Evolutionary conservation across 2,329 filamentous ascomycete species (phyloP).

Genomic region (Hyphodiscus sp.): DNA sequence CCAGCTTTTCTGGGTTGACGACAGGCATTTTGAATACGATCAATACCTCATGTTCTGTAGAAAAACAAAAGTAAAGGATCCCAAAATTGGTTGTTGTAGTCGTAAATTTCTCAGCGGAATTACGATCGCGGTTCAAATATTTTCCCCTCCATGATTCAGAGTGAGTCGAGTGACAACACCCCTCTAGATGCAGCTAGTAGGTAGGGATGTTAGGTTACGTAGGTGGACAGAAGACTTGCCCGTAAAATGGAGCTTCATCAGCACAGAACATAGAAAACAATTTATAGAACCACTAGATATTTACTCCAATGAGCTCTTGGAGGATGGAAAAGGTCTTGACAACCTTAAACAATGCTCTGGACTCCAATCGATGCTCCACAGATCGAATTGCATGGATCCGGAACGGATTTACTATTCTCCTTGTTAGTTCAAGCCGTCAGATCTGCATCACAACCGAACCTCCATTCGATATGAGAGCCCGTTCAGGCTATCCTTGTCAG

Average conservation of each 20-base stretch:
- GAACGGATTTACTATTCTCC: neutral
- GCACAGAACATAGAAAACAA: neutral
- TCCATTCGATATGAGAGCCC: neutral
- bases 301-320: neutral
- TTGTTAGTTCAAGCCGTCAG: neutral
- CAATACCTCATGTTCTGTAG: constrained; percentile 9
- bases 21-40: constrained; percentile 65
- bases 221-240: too few species aligned
- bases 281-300: neutral
- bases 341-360: neutral
- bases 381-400: neutral
- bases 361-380: neutral
- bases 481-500: neutral
- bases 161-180: too few species aligned
- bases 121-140: neutral
- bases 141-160: too few species aligned
- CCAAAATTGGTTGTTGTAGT: neutral
- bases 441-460: neutral
- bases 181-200: too few species aligned
- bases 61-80: neutral
- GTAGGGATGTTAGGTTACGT: too few species aligned
- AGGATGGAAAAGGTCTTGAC: neutral
- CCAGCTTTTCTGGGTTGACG: constrained; percentile 83
- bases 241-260: neutral
- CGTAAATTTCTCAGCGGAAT: neutral